Evolutionary conservation across 441 rosid species (phyloP), one percentile per base, ranked within the genome.

Genomic region (Erodium moschatum): DNA sequence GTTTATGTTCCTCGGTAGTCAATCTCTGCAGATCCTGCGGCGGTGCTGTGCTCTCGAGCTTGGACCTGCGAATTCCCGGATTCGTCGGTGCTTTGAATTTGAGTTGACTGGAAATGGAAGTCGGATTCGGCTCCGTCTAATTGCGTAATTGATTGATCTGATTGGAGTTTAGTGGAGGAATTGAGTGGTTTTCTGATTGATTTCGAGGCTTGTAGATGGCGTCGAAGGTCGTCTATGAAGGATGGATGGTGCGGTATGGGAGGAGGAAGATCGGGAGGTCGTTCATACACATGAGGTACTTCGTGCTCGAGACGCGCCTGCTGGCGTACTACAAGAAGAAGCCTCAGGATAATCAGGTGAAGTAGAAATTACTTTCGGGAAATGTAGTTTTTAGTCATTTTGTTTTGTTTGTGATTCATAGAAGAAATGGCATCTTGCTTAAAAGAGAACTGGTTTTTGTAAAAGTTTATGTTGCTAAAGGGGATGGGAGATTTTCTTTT

Each of bases 161-260:
- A 33, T 33, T 33, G 61, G 61, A 54, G 61, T 13, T 54, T 54
- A 0, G 21, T 54, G 21, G 61, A 16, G 61, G 15, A 54, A 54
- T 54, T 54, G 61, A 54, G 61, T 18, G 50, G 6, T 54, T 54
- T 54, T 50, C 21, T 54, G 21, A 15, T 15, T 52, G 67, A 67
- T 21, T 70, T 67, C 11, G 69, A 63, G 48, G 38, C 65, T 67
- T 13, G 52, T 68, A 65, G 72, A 90, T 87, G 96, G 61, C 61
- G 61, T 85, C 98, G 16, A 94, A 91, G 78, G 85, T 87, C 15
- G 90, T 89, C 61, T 94, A 91, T 67, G 97, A 94, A 76, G 98
- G 98, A 71, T 94, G 97, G 98, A 94, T 91, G 98, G 98, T 94
- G 77, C 82, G 98, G 68, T 88, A 91, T 64, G 98, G 98, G 71